Percentiles rank a stretch among this genome's conserved stretches.
phyloP scores from a whole-genome alignment of 192 early-diverging fungal species.

The Coemansia sp. region DNA sequence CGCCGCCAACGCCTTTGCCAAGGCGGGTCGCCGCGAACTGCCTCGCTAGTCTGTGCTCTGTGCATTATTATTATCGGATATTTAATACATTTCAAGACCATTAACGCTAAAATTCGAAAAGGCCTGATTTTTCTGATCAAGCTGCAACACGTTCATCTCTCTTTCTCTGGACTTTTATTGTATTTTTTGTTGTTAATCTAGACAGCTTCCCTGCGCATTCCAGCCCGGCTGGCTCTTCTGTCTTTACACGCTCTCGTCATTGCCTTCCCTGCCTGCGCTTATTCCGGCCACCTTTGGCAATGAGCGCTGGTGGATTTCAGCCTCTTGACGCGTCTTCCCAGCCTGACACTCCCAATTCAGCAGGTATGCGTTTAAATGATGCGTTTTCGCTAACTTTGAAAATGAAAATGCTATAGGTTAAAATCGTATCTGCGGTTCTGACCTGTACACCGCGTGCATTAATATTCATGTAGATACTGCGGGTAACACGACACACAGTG shows the following conservation, averaged over 20 bases:
- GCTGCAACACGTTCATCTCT: neutral
- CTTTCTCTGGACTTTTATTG: neutral
- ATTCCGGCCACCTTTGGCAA: constrained; percentile 14
- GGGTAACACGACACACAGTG: too few relatives aligned
- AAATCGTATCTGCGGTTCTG: too few relatives aligned
- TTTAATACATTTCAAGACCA: neutral
- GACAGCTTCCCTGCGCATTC: constrained; percentile 3
- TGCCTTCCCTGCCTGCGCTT: neutral
- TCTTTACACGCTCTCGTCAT: neutral
- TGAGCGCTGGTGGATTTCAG: constrained; percentile 44
- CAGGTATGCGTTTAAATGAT: constrained; percentile 11
- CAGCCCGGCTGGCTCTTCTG: constrained; percentile 1
- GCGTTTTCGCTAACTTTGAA: neutral
- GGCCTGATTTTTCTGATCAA: neutral
- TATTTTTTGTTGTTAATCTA: neutral
- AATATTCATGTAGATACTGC: too few relatives aligned
- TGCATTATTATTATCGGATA: neutral
- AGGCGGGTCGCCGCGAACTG: constrained; percentile 19
- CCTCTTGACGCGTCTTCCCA: constrained; percentile 26
- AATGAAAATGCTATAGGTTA: too few relatives aligned
- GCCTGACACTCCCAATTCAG: constrained; percentile 13
- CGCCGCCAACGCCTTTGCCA: constrained; percentile 34
- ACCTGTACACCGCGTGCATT: too few relatives aligned
- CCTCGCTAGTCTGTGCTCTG: constrained; percentile 4
- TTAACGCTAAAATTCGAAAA: neutral